Conservation (phyloP, 225 moss, liverwort and hornwort genomes). For the Thuidium tamariscinum region DNA sequence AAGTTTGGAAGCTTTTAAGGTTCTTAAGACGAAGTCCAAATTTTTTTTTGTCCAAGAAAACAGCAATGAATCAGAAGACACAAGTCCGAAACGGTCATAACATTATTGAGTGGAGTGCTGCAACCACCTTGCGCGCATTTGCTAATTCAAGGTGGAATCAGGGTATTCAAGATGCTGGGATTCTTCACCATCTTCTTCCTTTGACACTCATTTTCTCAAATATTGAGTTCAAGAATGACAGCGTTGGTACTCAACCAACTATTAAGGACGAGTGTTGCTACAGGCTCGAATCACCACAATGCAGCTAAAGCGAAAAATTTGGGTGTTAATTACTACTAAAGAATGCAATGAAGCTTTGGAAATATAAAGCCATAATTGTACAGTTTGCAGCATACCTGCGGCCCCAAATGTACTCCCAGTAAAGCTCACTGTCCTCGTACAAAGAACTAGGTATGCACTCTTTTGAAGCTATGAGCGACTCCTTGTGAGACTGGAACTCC, state of each 20-base stretch:
- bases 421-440: constrained; percentile 24
- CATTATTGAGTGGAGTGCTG: not conserved
- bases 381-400: constrained; percentile 8
- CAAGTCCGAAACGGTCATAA: not conserved
- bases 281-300: not conserved
- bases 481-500: constrained; percentile 40
- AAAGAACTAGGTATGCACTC: constrained; percentile 20
- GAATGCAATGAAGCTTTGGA: not conserved
- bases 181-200: not conserved
- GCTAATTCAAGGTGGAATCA: not conserved
- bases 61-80: not conserved
- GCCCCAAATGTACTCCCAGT: constrained; percentile 44
- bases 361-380: not conserved
- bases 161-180: not conserved
- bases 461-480: constrained; percentile 28
- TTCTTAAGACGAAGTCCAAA: not conserved
- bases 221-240: not conserved
- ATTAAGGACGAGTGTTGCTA: not conserved
- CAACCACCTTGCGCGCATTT: not conserved
- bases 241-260: not conserved
- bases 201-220: not conserved
- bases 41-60: not conserved
- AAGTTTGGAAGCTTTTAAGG: not conserved
- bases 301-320: not conserved
- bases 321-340: not conserved